Evolutionary conservation across 257 asterid genomes (phyloP), one percentile per base, ranked within the genome.

Genomic region (Gentiana dahurica): DNA sequence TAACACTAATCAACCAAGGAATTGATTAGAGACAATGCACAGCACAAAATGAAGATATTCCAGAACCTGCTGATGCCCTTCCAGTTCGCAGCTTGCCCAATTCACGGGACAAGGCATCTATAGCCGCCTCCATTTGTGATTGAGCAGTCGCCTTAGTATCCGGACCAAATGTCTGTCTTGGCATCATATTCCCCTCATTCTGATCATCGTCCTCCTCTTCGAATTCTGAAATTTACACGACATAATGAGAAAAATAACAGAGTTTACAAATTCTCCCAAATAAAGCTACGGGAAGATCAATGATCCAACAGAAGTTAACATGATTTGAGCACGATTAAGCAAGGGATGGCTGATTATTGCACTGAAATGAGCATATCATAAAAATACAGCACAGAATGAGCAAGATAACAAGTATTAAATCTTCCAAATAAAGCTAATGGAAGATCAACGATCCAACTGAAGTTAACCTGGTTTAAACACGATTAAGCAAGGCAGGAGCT

Each of bases 51-150:
- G 59, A 50, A 43, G 68, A 36, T 10, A 41, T 57, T 36, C 36
- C 6, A 11, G 34, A 59, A 90, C 98, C 98, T 35, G 81, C 44
- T 4, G 96, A 87, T 2, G 98, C 98, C 59, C 98, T 77, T 60
- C 96, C 98, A 35, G 96, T 85, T 49, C 96, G 85, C 78, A 91
- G 61, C 60, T 91, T 91, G 36, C 83, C 36, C 76, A 91, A 74
- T 69, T 91, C 98, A 59, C 98, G 91, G 0, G 96, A 79, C 53
- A 91, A 68, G 0, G 98, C 76, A 51, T 91, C 98, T 61, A 84
- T 66, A 53, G 98, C 92, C 8, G 94, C 78, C 59, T 79, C 94
- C 98, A 91, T 91, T 72, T 74, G 98, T 1, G 85, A 73, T 6
- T 59, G 57, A 5, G 96, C 76, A 36, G 77, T 36, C 49, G 83